Evolutionary conservation across 2,329 filamentous ascomycete genomes (phyloP).

Genomic region (Clonostachys byssicola): DNA sequence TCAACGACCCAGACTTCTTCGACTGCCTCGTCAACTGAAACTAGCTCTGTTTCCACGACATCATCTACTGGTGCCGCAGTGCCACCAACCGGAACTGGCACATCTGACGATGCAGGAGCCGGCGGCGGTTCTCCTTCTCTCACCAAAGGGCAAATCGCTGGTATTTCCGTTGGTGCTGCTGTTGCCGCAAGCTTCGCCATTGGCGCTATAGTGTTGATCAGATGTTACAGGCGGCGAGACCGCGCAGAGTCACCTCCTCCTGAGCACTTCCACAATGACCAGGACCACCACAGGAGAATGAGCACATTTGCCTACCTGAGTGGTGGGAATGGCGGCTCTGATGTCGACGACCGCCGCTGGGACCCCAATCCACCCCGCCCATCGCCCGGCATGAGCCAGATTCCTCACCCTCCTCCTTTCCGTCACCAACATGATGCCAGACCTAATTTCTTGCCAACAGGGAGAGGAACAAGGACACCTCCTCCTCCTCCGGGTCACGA

Average conservation of each 20-base stretch:
- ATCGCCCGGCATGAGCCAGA: too few relatives aligned
- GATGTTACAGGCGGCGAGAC: conserved; percentile 31
- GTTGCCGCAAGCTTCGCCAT: conserved; percentile 44
- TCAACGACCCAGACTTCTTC: neutral
- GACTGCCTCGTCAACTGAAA: neutral
- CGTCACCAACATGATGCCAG: too few relatives aligned
- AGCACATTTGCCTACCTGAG: too few relatives aligned
- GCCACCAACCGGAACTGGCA: too few relatives aligned
- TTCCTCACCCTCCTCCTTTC: too few relatives aligned
- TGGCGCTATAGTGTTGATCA: conserved; percentile 38
- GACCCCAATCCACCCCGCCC: too few relatives aligned
- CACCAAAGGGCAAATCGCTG: conserved; percentile 41
- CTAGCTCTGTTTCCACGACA: conserved; percentile 3
- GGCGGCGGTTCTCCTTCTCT: neutral
- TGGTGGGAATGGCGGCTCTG: too few relatives aligned
- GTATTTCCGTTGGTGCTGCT: conserved; percentile 51
- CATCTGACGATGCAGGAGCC: neutral
- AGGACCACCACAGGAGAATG: too few relatives aligned
- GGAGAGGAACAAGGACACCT: too few relatives aligned
- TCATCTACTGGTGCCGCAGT: conserved; percentile 6
- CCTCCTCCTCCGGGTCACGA: too few relatives aligned
- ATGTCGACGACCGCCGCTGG: too few relatives aligned
- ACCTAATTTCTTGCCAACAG: too few relatives aligned
- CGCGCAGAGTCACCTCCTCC: conserved; percentile 4
- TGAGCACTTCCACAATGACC: neutral